Evolutionary conservation across 805 yeast genomes (phyloP), one percentile per base, ranked within the genome.

Genomic region (Kodamaea lidongshanica): DNA sequence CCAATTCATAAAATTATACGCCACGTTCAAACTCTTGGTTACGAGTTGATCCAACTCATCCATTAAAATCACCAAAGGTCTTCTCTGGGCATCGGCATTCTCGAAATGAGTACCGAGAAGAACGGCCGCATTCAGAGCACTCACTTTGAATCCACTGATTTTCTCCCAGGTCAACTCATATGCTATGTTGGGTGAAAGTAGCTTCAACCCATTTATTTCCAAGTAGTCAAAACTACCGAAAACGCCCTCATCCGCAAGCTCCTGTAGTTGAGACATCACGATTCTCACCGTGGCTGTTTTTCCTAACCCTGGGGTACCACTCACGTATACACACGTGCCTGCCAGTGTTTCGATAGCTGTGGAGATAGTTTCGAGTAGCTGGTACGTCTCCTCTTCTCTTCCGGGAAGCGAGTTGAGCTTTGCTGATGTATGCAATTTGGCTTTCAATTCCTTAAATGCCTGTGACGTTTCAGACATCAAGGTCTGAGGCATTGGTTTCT

Each of bases 251-350:
- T 26, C 40, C 21, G 46, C 46, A 8, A 46, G 36, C 38, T 61
- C 53, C 25, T 70, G 67, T 19, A 92, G 56, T 45, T 81, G 86
- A 19, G 74, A 69, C 15, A 92, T 70, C 0, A 83, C 96, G 46
- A 87, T 95, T 32, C 95, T 61, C 2, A 89, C 77, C 0, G 97
- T 89, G 3, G 94, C 92, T 0, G 98, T 89, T 50, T 92, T 92
- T 8, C 98, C 98, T 2, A 94, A 89, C 6, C 99, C 99, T 0
- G 99, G 98, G 0, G 96, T 86, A 3, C 99, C 99, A 54, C 95
- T 85, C 7, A 92, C 77, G 50, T 88, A 92, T 5, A 92, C 56
- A 41, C 95, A 85, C 6, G 88, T 72, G 0, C 97, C 96, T 1
- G 80, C 70, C 23, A 73, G 72, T 10, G 79, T 70, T 27, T 67